phyloP scores from a whole-genome alignment of 495 filamentous ascomycete species.

The Evernia prunastri region DNA sequence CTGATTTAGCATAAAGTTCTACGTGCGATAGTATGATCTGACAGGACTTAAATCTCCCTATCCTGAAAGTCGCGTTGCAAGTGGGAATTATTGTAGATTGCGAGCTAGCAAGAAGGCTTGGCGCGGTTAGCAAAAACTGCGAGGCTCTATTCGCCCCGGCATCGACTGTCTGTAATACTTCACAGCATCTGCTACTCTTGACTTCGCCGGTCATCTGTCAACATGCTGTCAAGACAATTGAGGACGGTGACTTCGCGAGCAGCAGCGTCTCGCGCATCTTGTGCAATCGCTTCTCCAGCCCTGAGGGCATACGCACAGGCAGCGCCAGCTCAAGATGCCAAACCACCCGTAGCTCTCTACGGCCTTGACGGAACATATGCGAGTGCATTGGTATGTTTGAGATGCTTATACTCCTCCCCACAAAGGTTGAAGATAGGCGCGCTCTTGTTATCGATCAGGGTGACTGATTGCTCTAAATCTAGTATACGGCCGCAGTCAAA shows the following conservation, averaged over 20 bases:
- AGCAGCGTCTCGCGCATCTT: conserved; percentile 28
- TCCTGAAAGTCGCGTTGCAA: background rate
- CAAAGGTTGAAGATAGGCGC: background rate
- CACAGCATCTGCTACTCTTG: background rate
- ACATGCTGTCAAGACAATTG: conserved; percentile 24
- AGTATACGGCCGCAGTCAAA: conserved; percentile 97
- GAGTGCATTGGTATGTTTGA: conserved; percentile 78
- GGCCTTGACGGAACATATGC: conserved; percentile 98
- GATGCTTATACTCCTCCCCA: background rate
- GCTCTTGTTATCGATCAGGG: background rate
- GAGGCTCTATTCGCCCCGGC: background rate
- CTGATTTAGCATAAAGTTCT: background rate
- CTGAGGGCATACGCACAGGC: conserved; percentile 72
- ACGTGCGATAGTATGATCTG: background rate
- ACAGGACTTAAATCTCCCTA: background rate
- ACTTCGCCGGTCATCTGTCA: background rate
- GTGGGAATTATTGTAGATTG: no score
- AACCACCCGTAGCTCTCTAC: conserved; percentile 84
- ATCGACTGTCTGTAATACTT: background rate
- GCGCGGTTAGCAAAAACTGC: background rate
- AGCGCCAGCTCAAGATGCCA: conserved; percentile 53
- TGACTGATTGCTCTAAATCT: conserved; percentile 35
- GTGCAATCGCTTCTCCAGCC: conserved; percentile 40
- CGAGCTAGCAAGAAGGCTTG: background rate
- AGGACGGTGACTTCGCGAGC: conserved; percentile 13